These are phyloP conservation scores for Vanrija sp. DNA, from an alignment of 1,284 basidiomycete species.

Conservation along the genomic window DNA sequence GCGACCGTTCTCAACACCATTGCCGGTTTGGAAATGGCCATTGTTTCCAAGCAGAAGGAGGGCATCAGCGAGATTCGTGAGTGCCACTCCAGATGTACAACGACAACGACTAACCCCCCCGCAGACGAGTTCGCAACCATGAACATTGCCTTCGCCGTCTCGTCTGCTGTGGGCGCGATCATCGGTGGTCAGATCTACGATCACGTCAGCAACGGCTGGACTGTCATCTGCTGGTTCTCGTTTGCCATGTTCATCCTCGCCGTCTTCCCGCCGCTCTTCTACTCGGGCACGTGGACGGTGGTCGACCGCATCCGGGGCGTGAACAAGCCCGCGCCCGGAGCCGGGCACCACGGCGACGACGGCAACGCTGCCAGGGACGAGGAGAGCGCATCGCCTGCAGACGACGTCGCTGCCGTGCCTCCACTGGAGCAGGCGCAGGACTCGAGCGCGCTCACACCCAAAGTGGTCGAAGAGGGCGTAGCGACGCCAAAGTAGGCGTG, in stretches of 20 bases:
- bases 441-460: no score
- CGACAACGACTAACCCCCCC: background rate
- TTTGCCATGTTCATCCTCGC: conserved; percentile 12
- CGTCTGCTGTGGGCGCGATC: conserved; percentile 35
- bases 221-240: conserved; percentile 33
- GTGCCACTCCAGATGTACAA: background rate
- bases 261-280: conserved; percentile 8
- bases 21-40: conserved; percentile 16
- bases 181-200: conserved; percentile 45
- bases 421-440: no score
- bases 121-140: conserved; percentile 38
- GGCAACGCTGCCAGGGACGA: no score
- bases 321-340: no score
- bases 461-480: no score
- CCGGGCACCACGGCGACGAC: no score
- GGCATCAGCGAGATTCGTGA: conserved; percentile 40
- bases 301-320: conserved; percentile 2
- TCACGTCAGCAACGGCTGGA: conserved; percentile 34
- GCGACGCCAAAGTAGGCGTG: no score
- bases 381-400: no score
- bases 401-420: no score
- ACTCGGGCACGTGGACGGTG: conserved; percentile 10
- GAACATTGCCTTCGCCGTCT: conserved; percentile 40
- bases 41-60: conserved; percentile 4
- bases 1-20: conserved; percentile 13